These are phyloP conservation scores for Plasmodium gonderi DNA, from an alignment of 169 alveolate genomes.

Conservation along the genomic window DNA sequence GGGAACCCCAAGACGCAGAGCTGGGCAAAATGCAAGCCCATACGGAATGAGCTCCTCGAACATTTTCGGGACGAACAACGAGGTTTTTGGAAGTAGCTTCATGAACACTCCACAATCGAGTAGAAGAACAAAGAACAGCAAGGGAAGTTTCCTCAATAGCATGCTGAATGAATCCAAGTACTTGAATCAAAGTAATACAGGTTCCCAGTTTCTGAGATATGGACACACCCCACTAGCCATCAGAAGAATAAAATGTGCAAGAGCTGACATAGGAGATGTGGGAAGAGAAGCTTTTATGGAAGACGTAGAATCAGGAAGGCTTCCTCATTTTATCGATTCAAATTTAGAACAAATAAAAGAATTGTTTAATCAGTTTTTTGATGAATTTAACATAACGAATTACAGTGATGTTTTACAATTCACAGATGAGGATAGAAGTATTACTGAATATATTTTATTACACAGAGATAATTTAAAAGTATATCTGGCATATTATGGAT, in stretches of 20 bases:
- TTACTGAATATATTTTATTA: slow-evolving; percentile 69
- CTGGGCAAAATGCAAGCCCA: slow-evolving; percentile 57
- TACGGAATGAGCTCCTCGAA: slow-evolving; percentile 46
- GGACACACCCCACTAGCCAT: slow-evolving; percentile 89
- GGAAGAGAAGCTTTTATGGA: slow-evolving; percentile 89
- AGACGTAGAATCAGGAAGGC: slow-evolving; percentile 85
- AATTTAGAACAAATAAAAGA: slow-evolving; percentile 83
- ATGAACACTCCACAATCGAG: slow-evolving; percentile 67
- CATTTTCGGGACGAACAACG: slow-evolving; percentile 59
- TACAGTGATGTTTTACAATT: slow-evolving; percentile 77
- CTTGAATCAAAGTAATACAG: slow-evolving; percentile 71
- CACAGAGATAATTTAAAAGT: slow-evolving; percentile 72
- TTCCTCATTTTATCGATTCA: slow-evolving; percentile 86
- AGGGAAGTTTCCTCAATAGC: slow-evolving; percentile 53
- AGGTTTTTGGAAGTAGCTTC: slow-evolving; percentile 54
- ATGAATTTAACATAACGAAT: slow-evolving; percentile 81
- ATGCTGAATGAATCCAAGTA: slow-evolving; percentile 71
- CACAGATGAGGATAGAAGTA: slow-evolving; percentile 80
- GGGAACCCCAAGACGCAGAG: slow-evolving; percentile 68
- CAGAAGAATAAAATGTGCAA: slow-evolving; percentile 86
- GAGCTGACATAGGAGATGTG: slow-evolving; percentile 90
- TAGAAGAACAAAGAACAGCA: slow-evolving; percentile 65
- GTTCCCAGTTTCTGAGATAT: slow-evolving; percentile 82
- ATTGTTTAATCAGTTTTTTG: slow-evolving; percentile 82
- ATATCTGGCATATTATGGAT: slow-evolving; percentile 77